Base-by-base conservation (phyloP, 2,329 filamentous ascomycete genomes). In the Knufia fluminis region DNA sequence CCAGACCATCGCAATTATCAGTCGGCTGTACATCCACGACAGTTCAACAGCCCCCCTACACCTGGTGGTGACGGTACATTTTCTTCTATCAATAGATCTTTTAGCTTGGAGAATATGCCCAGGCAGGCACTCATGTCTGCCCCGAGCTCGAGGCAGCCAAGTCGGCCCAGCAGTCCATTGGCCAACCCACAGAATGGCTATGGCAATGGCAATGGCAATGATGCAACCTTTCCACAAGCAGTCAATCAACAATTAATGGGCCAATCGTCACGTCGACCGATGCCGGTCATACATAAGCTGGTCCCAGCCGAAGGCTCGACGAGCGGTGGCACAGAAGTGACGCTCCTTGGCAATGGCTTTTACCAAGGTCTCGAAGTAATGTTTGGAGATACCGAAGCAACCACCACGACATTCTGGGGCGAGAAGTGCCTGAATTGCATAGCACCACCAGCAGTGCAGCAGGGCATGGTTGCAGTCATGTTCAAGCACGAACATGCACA, bases 281-380 rank as follows among this genome's bases (percentile, higher is more conserved):
- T 77, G 2, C 78, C 83, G 1, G 77, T 78, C 16, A 91, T 94
- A 19, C 83, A 87, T 63, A 91, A 90, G 64, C 76, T 95, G 53
- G 86, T 92, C 31, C 89, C 90, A 0, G 77, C 77, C 24, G 86
- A 94, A 64, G 89, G 89, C 0, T 86, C 89, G 4, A 86, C 82
- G 51, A 80, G 79, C 31, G 89, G 89, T 52, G 89, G 89, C 36
- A 89, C 87, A 46, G 89, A 96, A 64, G 87, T 95, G 2, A 91
- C 86, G 0, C 78, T 92, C 49, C 72, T 94, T 7, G 89, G 90
- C 16, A 85, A 82, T 55, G 80, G 83, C 12, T 94, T 95, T 63
- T 83, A 81, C 55, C 83, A 85, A 66, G 80, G 80, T 1, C 75
- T 94, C 54, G 85, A 90, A 54, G 86, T 95, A 48, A 85, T 89